Evolutionary conservation across 1,284 basidiomycete genomes (phyloP).

Genomic region (Pseudomicrostroma phylloplanum): DNA sequence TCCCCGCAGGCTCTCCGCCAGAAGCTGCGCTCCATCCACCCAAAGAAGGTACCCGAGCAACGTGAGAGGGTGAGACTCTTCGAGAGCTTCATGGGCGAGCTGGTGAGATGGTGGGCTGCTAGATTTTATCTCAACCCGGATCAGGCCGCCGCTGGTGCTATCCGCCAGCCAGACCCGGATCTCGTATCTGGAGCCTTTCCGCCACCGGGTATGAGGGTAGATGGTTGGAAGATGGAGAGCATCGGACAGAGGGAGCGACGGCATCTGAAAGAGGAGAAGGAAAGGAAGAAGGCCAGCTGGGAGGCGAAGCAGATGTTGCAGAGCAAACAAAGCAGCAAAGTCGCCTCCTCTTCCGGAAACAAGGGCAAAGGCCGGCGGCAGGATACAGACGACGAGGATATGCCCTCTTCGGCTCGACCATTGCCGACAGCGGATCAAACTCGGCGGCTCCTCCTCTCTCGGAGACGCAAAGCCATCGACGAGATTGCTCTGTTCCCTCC

Average conservation of each 20-base stretch:
- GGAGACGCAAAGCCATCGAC: conserved; percentile 17
- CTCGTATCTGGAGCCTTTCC: conserved; percentile 31
- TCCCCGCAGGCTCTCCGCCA: conserved; percentile 36
- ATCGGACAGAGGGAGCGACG: conserved; percentile 34
- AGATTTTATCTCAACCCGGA: conserved; percentile 37
- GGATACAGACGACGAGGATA: neutral
- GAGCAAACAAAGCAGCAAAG: conserved; percentile 11
- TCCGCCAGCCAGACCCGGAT: conserved; percentile 43
- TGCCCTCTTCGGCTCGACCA: neutral
- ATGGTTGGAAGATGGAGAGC: conserved; percentile 46
- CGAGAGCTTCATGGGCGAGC: conserved; percentile 41
- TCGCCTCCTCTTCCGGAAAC: neutral
- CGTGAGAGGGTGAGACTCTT: conserved; percentile 48
- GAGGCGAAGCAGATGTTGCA: neutral
- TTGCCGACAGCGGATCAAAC: too few relatives aligned
- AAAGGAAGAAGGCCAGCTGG: neutral
- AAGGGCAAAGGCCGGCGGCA: conserved; percentile 9
- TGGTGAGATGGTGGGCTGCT: conserved; percentile 43
- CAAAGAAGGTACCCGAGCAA: conserved; percentile 38
- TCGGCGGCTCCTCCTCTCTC: neutral
- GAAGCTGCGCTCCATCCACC: conserved; percentile 43
- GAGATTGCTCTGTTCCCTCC: conserved; percentile 54
- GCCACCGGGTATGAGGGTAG: conserved; percentile 28
- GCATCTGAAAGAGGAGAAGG: conserved; percentile 23
- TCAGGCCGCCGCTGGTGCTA: conserved; percentile 33